phyloP scores from a whole-genome alignment of 1,284 basidiomycete genomes.

The Papiliotrema fonsecae region DNA sequence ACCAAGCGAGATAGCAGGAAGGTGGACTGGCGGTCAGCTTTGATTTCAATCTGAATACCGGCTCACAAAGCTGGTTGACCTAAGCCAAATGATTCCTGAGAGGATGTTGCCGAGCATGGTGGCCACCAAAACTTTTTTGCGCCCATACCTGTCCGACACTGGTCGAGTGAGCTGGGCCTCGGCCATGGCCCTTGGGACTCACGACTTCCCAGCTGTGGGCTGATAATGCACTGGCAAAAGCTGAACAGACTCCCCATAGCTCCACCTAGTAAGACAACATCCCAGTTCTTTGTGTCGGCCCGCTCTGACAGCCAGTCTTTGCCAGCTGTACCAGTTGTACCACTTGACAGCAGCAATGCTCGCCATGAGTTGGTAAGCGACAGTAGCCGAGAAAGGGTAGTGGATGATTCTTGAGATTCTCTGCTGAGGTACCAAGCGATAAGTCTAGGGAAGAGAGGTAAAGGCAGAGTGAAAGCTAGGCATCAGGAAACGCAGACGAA shows the following conservation, averaged over 20 bases:
- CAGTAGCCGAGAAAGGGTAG: constrained; percentile 67
- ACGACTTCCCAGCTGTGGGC: constrained; percentile 69
- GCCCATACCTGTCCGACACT: constrained; percentile 69
- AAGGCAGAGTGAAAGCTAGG: constrained; percentile 84
- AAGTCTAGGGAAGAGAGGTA: constrained; percentile 76
- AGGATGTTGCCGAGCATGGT: constrained; percentile 89
- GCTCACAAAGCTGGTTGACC: constrained; percentile 67
- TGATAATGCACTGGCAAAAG: constrained; percentile 78
- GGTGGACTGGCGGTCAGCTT: constrained; percentile 46
- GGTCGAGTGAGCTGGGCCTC: too few species aligned
- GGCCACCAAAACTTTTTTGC: constrained; percentile 69
- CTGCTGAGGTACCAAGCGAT: constrained; percentile 69
- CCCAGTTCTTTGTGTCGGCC: constrained; percentile 32
- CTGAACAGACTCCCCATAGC: constrained; percentile 86
- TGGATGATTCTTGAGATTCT: constrained; percentile 46
- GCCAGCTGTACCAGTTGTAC: neutral
- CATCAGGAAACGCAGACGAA: neutral
- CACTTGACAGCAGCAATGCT: constrained; percentile 52
- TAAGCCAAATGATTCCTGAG: constrained; percentile 79
- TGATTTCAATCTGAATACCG: neutral
- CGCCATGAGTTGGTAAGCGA: constrained; percentile 60
- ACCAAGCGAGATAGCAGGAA: constrained; percentile 84
- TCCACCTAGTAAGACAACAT: constrained; percentile 57
- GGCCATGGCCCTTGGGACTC: too few species aligned
- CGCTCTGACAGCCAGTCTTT: constrained; percentile 5